Conservation (phyloP, 192 early-diverging fungal species). For the Entomortierella chlamydospora region DNA sequence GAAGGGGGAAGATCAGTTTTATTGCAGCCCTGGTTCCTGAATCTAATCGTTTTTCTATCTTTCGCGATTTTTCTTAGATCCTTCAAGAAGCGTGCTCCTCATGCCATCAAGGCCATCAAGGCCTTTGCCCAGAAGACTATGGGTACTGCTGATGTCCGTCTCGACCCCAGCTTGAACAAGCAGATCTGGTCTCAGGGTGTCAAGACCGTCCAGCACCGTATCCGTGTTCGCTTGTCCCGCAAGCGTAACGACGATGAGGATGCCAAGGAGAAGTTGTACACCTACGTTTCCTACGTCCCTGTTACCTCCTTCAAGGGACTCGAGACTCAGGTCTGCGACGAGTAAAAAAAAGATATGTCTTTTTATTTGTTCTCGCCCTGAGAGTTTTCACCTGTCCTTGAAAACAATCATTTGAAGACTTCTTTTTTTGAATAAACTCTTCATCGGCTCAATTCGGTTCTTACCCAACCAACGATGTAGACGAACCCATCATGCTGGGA, state of each 20-base stretch:
- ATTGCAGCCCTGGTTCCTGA: neutral
- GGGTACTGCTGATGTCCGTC: constrained; percentile 95
- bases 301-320: constrained; percentile 90
- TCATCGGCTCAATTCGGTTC: constrained; percentile 54
- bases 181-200: constrained; percentile 92
- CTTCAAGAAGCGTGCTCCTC: constrained; percentile 98
- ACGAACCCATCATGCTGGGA: constrained; percentile 46
- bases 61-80: constrained; percentile 54
- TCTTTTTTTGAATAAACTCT: constrained; percentile 42
- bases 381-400: too few relatives aligned
- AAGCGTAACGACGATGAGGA: constrained; percentile 97
- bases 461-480: constrained; percentile 54
- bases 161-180: constrained; percentile 96
- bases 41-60: neutral
- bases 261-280: constrained; percentile 97
- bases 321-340: constrained; percentile 45
- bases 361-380: too few relatives aligned
- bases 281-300: constrained; percentile 89
- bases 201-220: constrained; percentile 93
- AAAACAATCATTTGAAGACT: too few relatives aligned
- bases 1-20: too few relatives aligned
- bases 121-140: constrained; percentile 90
- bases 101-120: constrained; percentile 92
- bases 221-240: constrained; percentile 94
- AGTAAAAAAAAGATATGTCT: constrained; percentile 28